These are phyloP conservation scores for Chaetoceros muelleri DNA, from an alignment of 108 stramenopile genomes.

Conservation along the genomic window DNA sequence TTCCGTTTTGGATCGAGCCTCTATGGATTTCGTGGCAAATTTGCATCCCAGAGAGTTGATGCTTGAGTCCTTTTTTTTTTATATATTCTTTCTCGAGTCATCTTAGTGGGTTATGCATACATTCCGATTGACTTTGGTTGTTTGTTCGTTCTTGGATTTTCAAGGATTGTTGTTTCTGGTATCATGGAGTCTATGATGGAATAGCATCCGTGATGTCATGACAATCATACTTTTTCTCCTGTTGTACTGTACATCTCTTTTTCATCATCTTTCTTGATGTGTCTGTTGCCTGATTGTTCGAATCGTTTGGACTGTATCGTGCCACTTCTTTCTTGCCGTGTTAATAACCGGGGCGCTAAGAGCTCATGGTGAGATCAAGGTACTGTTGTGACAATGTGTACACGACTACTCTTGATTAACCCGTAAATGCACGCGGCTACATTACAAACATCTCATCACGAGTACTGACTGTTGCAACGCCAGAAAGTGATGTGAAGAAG, in stretches of 20 bases:
- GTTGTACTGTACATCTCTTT: neutral
- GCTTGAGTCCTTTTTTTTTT: neutral
- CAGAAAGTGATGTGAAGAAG: neutral
- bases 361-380: neutral
- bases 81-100: neutral
- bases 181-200: neutral
- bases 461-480: too few species aligned
- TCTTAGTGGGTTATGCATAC: neutral
- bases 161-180: neutral
- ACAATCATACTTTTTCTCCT: neutral
- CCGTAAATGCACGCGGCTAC: neutral
- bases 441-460: neutral
- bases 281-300: too few species aligned
- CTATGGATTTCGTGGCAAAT: neutral
- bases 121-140: neutral
- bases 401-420: neutral
- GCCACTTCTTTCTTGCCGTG: too few species aligned
- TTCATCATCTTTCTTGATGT: neutral
- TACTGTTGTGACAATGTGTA: neutral
- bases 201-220: neutral
- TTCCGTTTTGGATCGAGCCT: neutral
- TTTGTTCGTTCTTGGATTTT: neutral
- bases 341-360: neutral
- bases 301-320: too few species aligned
- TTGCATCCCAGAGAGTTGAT: constrained; percentile 1